Conservation (phyloP, 495 filamentous ascomycete genomes). For the Endocarpon pusillum region DNA sequence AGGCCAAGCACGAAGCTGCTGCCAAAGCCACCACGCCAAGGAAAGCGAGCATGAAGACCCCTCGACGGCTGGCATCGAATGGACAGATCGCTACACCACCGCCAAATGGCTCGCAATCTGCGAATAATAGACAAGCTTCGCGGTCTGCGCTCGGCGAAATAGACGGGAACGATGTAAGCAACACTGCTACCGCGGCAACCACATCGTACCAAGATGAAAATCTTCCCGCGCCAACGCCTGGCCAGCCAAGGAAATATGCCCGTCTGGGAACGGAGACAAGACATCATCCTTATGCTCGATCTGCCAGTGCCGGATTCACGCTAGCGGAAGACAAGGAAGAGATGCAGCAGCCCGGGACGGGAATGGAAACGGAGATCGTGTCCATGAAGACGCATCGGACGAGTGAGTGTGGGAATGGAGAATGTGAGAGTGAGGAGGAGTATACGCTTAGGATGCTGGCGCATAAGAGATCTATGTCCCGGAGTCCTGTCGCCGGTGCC, state of each 20-base stretch:
- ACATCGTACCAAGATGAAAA: slow-evolving; percentile 45
- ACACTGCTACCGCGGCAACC: slow-evolving; percentile 13
- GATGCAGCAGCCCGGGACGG: slow-evolving; percentile 21
- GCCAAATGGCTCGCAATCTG: slow-evolving; percentile 41
- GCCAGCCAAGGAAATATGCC: slow-evolving; percentile 81
- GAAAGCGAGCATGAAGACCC: slow-evolving; percentile 26
- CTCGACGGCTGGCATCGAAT: slow-evolving; percentile 30
- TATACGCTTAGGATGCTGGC: slow-evolving; percentile 51
- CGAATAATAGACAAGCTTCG: slow-evolving; percentile 49
- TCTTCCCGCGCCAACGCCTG: slow-evolving; percentile 85
- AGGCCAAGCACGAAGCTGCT: slow-evolving; percentile 41
- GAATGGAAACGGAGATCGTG: slow-evolving; percentile 26
- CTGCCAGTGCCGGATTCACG: slow-evolving; percentile 17
- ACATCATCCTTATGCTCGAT: slow-evolving; percentile 35
- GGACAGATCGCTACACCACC: slow-evolving; percentile 66
- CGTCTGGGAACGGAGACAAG: slow-evolving; percentile 32
- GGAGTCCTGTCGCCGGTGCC: not conserved
- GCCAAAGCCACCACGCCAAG: slow-evolving; percentile 66
- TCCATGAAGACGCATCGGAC: slow-evolving; percentile 16
- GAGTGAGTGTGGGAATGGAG: slow-evolving; percentile 30
- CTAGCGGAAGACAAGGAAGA: slow-evolving; percentile 22
- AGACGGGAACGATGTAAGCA: slow-evolving; percentile 53
- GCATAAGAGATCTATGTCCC: not conserved
- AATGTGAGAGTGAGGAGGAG: slow-evolving; percentile 77
- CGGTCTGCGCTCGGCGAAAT: slow-evolving; percentile 81